Percentiles rank a stretch among this genome's conserved stretches.
Evolutionary conservation across 2,329 filamentous ascomycete genomes (phyloP).

Genomic region (Alternaria gansuensis): DNA sequence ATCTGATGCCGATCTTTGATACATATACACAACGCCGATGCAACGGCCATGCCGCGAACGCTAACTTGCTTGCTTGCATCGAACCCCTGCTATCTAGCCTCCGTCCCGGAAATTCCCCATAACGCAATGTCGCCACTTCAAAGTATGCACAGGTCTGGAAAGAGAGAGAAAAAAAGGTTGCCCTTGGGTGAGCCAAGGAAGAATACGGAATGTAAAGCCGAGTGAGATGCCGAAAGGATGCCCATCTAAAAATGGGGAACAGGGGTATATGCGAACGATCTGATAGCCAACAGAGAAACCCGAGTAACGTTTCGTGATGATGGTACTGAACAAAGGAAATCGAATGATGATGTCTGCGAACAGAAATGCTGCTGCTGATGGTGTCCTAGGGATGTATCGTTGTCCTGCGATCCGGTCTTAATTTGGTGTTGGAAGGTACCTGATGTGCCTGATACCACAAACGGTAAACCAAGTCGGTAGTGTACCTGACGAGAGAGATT

Average conservation of each 20-base stretch:
- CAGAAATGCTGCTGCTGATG: not conserved
- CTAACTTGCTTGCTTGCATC: constrained; percentile 3
- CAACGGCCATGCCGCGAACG: constrained; percentile 6
- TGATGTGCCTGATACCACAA: constrained; percentile 8
- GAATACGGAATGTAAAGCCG: constrained; percentile 6
- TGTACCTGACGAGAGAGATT: constrained; percentile 1
- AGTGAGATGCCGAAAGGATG: constrained; percentile 1
- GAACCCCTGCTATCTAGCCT: constrained; percentile 6
- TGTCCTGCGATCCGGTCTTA: constrained; percentile 10
- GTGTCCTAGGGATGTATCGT: not conserved
- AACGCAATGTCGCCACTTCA: constrained; percentile 3
- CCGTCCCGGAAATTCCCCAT: not conserved
- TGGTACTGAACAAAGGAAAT: constrained; percentile 11
- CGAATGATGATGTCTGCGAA: not conserved
- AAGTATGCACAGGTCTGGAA: constrained; percentile 6
- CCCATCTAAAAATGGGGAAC: constrained; percentile 22
- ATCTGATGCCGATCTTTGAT: constrained; percentile 1
- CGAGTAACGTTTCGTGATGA: constrained; percentile 10
- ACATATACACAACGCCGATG: constrained; percentile 3
- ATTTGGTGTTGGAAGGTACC: not conserved
- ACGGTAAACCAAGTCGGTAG: constrained; percentile 3
- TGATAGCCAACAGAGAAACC: constrained; percentile 29
- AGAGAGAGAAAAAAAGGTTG: constrained; percentile 1
- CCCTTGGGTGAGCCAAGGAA: not conserved
- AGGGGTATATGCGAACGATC: constrained; percentile 38